These are phyloP conservation scores for Nemania bipapillata DNA, from an alignment of 2,329 filamentous ascomycete genomes.

Conservation along the genomic window DNA sequence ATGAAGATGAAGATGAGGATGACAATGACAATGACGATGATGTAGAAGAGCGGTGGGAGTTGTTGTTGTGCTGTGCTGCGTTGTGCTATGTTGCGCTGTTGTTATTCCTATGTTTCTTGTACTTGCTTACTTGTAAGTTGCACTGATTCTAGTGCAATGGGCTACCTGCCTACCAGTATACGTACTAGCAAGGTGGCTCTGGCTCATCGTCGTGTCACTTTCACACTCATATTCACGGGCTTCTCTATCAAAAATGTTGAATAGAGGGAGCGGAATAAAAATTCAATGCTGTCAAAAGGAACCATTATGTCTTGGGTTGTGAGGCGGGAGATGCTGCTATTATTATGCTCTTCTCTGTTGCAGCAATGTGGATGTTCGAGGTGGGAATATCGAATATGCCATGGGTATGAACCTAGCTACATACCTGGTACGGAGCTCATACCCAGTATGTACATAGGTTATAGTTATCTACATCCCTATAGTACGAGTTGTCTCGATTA, in stretches of 20 bases:
- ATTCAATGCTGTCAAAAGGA: slow-evolving; percentile 1
- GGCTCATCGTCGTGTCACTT: slow-evolving; percentile 3
- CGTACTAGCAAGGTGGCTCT: too few species aligned
- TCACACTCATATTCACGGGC: neutral
- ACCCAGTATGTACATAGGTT: neutral
- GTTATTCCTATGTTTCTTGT: neutral
- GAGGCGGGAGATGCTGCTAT: slow-evolving; percentile 19
- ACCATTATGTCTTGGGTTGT: slow-evolving; percentile 4
- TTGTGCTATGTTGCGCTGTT: neutral
- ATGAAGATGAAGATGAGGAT: slow-evolving; percentile 19
- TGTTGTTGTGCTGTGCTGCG: neutral
- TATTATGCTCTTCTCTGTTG: slow-evolving; percentile 15
- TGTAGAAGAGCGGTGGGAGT: slow-evolving; percentile 33
- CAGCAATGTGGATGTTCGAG: slow-evolving; percentile 1
- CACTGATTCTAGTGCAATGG: too few species aligned
- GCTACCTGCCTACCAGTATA: too few species aligned
- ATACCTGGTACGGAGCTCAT: too few species aligned
- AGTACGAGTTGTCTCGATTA: neutral
- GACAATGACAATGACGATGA: slow-evolving; percentile 14
- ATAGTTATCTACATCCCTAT: neutral
- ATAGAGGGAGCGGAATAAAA: neutral
- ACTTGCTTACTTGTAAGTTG: neutral
- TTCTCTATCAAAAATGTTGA: neutral
- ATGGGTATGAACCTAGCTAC: too few species aligned
- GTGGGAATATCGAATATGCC: too few species aligned